Conservation (phyloP, 1,284 basidiomycete species). For the Porogramme epimiltina region DNA sequence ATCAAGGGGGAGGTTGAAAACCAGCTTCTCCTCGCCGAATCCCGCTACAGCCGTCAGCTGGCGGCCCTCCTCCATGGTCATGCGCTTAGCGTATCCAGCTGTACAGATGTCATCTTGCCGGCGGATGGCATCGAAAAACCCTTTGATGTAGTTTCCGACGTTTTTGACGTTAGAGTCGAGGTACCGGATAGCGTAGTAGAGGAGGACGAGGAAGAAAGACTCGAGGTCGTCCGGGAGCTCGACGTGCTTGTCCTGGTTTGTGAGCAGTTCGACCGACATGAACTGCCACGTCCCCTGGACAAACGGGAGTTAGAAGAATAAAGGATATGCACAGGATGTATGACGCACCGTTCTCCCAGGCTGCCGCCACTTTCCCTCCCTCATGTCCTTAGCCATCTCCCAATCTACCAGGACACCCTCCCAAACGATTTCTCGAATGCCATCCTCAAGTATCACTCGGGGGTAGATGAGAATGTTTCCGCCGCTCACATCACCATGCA, state of each 20-base stretch:
- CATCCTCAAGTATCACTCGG: neutral
- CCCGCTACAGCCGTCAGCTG: neutral
- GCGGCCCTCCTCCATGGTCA: neutral
- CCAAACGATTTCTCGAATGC: neutral
- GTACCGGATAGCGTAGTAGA: slow-evolving; percentile 1
- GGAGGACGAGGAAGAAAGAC: neutral
- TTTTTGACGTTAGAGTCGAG: neutral
- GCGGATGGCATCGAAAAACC: slow-evolving; percentile 1
- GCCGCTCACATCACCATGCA: slow-evolving; percentile 14
- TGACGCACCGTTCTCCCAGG: neutral
- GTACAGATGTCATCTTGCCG: neutral
- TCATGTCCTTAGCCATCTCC: slow-evolving; percentile 1
- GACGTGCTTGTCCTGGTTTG: neutral
- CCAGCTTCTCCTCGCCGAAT: neutral
- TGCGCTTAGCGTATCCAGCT: neutral
- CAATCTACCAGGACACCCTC: slow-evolving; percentile 5
- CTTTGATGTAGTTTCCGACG: neutral
- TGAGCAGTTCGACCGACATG: neutral
- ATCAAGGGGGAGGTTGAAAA: neutral
- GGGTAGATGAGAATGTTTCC: slow-evolving; percentile 7
- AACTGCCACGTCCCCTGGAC: neutral
- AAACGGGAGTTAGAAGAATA: neutral
- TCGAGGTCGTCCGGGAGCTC: neutral
- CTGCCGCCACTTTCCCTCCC: neutral
- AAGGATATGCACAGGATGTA: neutral